phyloP scores from a whole-genome alignment of 768 basidiomycete genomes.

The Lactarius indigo region DNA sequence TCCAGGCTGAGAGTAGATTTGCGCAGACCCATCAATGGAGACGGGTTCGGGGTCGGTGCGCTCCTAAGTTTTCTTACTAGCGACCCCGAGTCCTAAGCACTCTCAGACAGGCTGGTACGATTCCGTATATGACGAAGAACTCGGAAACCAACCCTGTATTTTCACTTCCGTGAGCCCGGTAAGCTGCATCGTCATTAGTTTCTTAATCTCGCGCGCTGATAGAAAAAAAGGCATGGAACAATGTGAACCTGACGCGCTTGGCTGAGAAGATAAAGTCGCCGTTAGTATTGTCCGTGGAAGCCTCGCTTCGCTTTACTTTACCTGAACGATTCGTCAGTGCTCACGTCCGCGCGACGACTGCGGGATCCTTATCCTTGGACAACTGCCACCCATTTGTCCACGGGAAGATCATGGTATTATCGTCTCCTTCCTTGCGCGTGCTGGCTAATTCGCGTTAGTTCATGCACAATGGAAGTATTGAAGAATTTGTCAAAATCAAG shows the following conservation, averaged over 20 bases:
- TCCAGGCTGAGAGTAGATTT: constrained; percentile 81
- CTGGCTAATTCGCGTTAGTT: constrained; percentile 48
- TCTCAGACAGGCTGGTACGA: constrained; percentile 83
- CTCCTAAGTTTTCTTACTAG: constrained; percentile 5
- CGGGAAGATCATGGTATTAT: constrained; percentile 80
- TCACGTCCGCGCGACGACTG: constrained; percentile 92
- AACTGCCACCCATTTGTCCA: constrained; percentile 95
- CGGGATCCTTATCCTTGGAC: constrained; percentile 85
- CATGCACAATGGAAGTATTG: constrained; percentile 97
- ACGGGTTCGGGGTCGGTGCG: constrained; percentile 94
- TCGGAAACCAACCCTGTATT: constrained; percentile 87
- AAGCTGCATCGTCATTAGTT: constrained; percentile 28
- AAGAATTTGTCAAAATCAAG: constrained; percentile 78
- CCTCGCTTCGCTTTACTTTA: neutral
- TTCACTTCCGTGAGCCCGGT: constrained; percentile 95
- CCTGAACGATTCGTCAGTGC: constrained; percentile 43
- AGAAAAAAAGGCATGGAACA: constrained; percentile 85
- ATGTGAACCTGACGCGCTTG: constrained; percentile 85
- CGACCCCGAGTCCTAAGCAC: constrained; percentile 2
- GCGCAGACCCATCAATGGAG: constrained; percentile 86
- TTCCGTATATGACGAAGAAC: constrained; percentile 74
- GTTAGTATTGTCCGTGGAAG: constrained; percentile 74
- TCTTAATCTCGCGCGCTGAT: neutral
- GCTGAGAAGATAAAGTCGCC: constrained; percentile 98
- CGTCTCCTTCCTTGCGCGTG: neutral